Percentiles rank a stretch among this genome's conserved stretches.
These are phyloP conservation scores for Candida dajiaensis DNA, from an alignment of 805 yeast species.

Conservation along the genomic window DNA sequence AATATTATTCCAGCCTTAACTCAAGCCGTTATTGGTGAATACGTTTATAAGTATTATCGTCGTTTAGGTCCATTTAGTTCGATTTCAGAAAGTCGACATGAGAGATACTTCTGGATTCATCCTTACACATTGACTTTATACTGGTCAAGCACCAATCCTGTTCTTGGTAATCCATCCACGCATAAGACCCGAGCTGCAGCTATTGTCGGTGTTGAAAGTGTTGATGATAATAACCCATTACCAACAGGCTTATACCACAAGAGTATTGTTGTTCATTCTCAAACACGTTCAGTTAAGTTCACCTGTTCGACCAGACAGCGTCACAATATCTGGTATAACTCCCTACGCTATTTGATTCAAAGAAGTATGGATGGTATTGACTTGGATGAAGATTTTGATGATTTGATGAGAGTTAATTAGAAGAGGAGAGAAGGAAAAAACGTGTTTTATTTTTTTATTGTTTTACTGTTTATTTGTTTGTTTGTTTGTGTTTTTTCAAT, in stretches of 20 bases:
- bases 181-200: slow-evolving; percentile 75
- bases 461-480: no score
- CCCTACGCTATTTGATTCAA: slow-evolving; percentile 68
- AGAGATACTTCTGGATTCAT: slow-evolving; percentile 93
- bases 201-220: slow-evolving; percentile 70
- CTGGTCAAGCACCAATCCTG: slow-evolving; percentile 84
- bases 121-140: slow-evolving; percentile 87
- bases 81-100: slow-evolving; percentile 77
- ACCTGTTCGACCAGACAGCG: slow-evolving; percentile 86
- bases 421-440: background rate
- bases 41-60: slow-evolving; percentile 77
- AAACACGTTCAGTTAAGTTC: slow-evolving; percentile 55
- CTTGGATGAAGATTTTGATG: slow-evolving; percentile 29
- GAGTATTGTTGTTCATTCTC: slow-evolving; percentile 71
- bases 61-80: slow-evolving; percentile 66
- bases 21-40: slow-evolving; percentile 92
- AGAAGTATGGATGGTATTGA: slow-evolving; percentile 55
- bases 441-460: background rate
- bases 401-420: background rate
- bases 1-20: slow-evolving; percentile 82
- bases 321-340: slow-evolving; percentile 88
- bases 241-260: slow-evolving; percentile 87
- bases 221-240: slow-evolving; percentile 77
- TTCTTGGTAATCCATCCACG: slow-evolving; percentile 57
- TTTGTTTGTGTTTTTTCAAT: background rate